A percentile compares a stretch with the other conserved stretches of the same genome.
Conservation (phyloP, 2,329 filamentous ascomycete species). For the Neopestalotiopsis rosae region DNA sequence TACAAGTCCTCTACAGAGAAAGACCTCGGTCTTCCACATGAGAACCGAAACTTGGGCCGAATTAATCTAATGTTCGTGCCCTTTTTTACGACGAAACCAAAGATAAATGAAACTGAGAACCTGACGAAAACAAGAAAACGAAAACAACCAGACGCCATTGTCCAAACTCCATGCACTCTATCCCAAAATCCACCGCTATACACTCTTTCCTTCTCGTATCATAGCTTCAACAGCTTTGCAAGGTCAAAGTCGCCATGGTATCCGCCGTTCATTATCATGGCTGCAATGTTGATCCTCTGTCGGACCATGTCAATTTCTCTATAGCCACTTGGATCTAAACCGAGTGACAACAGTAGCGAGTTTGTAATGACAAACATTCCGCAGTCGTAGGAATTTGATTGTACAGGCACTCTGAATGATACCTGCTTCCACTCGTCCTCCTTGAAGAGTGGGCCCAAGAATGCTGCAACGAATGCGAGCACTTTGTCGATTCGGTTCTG, state of each 20-base stretch:
- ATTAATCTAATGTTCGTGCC: no score
- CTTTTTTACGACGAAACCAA: no score
- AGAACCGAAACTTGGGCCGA: no score
- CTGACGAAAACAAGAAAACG: background rate
- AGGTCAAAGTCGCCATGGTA: conserved; percentile 66
- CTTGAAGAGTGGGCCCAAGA: conserved; percentile 59
- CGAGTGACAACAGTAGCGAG: conserved; percentile 65
- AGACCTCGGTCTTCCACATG: no score
- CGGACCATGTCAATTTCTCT: conserved; percentile 58
- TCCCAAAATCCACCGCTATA: background rate
- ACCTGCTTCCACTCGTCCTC: conserved; percentile 65
- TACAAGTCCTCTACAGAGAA: no score
- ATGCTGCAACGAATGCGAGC: conserved; percentile 60
- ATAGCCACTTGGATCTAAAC: conserved; percentile 58
- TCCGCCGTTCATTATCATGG: conserved; percentile 69
- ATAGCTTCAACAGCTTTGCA: conserved; percentile 36
- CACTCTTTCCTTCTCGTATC: background rate
- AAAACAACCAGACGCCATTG: background rate
- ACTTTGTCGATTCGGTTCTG: conserved; percentile 47
- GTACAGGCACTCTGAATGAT: conserved; percentile 55
- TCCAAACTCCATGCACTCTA: background rate
- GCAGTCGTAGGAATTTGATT: conserved; percentile 75
- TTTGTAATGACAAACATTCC: conserved; percentile 81
- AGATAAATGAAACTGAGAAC: no score
- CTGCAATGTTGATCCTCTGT: conserved; percentile 68